phyloP scores from a whole-genome alignment of 768 basidiomycete genomes.

The Tulasnella sp. region DNA sequence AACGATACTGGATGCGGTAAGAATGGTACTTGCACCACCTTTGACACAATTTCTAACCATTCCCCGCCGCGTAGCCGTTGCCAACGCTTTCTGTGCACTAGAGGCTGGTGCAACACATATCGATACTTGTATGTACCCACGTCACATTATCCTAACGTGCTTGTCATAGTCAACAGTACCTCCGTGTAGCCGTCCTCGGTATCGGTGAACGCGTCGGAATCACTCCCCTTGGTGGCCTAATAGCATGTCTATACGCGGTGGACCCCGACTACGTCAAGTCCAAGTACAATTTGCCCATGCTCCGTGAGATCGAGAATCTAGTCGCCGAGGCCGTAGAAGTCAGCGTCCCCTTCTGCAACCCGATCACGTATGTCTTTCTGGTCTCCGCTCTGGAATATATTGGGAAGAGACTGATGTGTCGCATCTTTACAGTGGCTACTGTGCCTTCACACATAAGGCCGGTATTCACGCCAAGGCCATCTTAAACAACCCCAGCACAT shows the following conservation, averaged over 20 bases:
- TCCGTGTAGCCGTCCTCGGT: slow-evolving; percentile 70
- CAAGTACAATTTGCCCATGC: slow-evolving; percentile 97
- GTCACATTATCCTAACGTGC: neutral
- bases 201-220: slow-evolving; percentile 99
- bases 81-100: slow-evolving; percentile 95
- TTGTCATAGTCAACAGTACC: neutral
- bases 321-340: slow-evolving; percentile 99
- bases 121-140: slow-evolving; percentile 66
- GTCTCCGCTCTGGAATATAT: neutral
- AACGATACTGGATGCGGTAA: slow-evolving; percentile 86
- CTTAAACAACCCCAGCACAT: slow-evolving; percentile 97
- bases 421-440: slow-evolving; percentile 67
- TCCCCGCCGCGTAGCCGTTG: slow-evolving; percentile 55
- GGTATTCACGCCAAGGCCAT: slow-evolving; percentile 99
- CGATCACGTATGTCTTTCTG: slow-evolving; percentile 55
- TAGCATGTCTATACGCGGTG: slow-evolving; percentile 93
- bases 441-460: slow-evolving; percentile 99
- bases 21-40: slow-evolving; percentile 40
- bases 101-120: slow-evolving; percentile 99
- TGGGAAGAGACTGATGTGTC: too few relatives aligned
- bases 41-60: neutral
- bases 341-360: slow-evolving; percentile 94
- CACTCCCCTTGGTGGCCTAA: slow-evolving; percentile 91
- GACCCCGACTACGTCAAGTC: slow-evolving; percentile 98
- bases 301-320: slow-evolving; percentile 96